Conservation (phyloP, 2,329 filamentous ascomycete genomes). For the Myriosclerotinia curreyana region DNA sequence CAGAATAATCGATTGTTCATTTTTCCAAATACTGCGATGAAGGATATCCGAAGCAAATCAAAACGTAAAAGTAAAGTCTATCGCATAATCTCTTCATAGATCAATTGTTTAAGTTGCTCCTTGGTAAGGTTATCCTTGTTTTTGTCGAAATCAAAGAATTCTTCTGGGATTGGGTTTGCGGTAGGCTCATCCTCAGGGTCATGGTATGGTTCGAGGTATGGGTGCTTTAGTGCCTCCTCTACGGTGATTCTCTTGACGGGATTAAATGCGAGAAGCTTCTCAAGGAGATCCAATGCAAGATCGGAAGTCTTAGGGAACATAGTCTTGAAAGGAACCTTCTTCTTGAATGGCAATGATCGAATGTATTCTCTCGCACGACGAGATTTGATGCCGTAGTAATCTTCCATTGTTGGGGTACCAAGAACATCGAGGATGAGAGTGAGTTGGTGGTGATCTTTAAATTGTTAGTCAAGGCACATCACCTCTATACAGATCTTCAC, state of each 20-base stretch:
- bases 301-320: slow-evolving; percentile 99
- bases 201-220: slow-evolving; percentile 97
- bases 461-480: slow-evolving; percentile 12
- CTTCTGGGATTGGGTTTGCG: slow-evolving; percentile 92
- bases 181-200: slow-evolving; percentile 98
- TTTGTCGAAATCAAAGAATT: slow-evolving; percentile 99
- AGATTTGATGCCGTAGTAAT: slow-evolving; percentile 99
- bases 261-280: slow-evolving; percentile 96
- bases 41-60: slow-evolving; percentile 13
- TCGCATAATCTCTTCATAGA: slow-evolving; percentile 88
- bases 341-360: slow-evolving; percentile 96
- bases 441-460: slow-evolving; percentile 88
- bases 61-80: slow-evolving; percentile 26
- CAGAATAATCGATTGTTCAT: slow-evolving; percentile 12
- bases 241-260: slow-evolving; percentile 98
- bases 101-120: slow-evolving; percentile 95
- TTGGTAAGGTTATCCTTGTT: slow-evolving; percentile 99
- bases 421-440: slow-evolving; percentile 96
- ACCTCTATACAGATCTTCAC: slow-evolving; percentile 40
- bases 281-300: slow-evolving; percentile 84
- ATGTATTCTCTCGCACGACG: slow-evolving; percentile 97
- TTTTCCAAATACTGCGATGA: slow-evolving; percentile 8
- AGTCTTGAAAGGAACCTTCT: slow-evolving; percentile 97
- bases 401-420: slow-evolving; percentile 98
- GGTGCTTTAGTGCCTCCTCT: slow-evolving; percentile 94